Conservation (phyloP, 2,329 filamentous ascomycete genomes). For the Fragosphaeria purpurea region DNA sequence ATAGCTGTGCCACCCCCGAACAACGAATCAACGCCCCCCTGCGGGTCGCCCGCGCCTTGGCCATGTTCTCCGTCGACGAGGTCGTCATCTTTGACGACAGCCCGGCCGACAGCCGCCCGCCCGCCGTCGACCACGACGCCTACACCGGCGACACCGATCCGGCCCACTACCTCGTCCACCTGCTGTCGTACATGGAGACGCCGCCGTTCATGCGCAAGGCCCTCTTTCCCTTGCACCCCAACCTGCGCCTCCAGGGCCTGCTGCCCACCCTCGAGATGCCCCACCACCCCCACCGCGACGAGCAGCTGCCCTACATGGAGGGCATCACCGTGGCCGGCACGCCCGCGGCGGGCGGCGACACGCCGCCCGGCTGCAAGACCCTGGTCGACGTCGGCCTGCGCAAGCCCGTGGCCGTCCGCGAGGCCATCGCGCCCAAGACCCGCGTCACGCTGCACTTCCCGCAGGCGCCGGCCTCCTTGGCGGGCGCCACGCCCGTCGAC, state of each 20-base stretch:
- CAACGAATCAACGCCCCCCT: slow-evolving; percentile 64
- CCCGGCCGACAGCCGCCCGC: slow-evolving; percentile 33
- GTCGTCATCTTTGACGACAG: slow-evolving; percentile 72
- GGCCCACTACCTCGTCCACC: slow-evolving; percentile 67
- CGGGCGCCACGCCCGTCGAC: slow-evolving; percentile 50
- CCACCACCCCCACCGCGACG: slow-evolving; percentile 65
- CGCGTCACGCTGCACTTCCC: slow-evolving; percentile 64
- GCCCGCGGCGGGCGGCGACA: slow-evolving; percentile 26
- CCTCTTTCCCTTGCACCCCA: slow-evolving; percentile 70
- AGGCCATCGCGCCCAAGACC: slow-evolving; percentile 57
- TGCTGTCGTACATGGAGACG: slow-evolving; percentile 74
- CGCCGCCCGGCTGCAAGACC: slow-evolving; percentile 34
- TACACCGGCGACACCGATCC: slow-evolving; percentile 66
- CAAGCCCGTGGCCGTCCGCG: slow-evolving; percentile 44
- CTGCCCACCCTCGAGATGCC: slow-evolving; percentile 76
- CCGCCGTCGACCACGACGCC: slow-evolving; percentile 37
- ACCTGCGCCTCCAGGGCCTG: slow-evolving; percentile 61
- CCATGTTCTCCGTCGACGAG: slow-evolving; percentile 78
- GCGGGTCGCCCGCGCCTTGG: slow-evolving; percentile 68
- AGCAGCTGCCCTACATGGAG: slow-evolving; percentile 73
- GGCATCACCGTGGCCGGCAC: slow-evolving; percentile 52
- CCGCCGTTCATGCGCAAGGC: slow-evolving; percentile 70
- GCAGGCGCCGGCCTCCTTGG: slow-evolving; percentile 30
- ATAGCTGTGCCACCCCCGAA: slow-evolving; percentile 61
- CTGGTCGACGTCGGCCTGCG: slow-evolving; percentile 49